Evolutionary conservation across 495 filamentous ascomycete genomes (phyloP).

Genomic region (Cercophora samala): DNA sequence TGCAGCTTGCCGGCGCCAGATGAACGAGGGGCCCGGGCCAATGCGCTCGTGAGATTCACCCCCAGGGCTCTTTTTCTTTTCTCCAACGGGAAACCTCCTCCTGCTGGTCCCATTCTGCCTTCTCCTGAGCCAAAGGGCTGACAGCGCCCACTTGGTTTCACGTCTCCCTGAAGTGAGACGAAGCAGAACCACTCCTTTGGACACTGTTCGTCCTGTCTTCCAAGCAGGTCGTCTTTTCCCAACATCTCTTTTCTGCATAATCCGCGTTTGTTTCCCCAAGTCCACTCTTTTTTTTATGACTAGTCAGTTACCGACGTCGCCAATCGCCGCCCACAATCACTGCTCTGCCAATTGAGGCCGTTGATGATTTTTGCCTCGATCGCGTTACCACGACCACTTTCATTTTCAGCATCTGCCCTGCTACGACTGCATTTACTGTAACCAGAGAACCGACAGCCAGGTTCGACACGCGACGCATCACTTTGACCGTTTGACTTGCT

Average conservation of each 20-base stretch:
- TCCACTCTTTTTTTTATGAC: conserved; percentile 3
- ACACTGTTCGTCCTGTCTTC: conserved; percentile 3
- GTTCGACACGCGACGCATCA: not conserved
- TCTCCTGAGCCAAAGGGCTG: conserved; percentile 9
- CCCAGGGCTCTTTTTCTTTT: conserved; percentile 12
- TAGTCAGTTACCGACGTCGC: conserved; percentile 2
- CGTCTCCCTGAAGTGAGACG: conserved; percentile 14
- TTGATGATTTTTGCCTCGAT: conserved; percentile 5
- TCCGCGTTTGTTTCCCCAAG: not conserved
- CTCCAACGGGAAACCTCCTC: conserved; percentile 1
- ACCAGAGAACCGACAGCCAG: not conserved
- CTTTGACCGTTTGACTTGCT: not conserved
- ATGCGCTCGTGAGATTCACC: conserved; percentile 13
- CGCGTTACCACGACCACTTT: not conserved
- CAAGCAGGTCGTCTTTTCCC: not conserved
- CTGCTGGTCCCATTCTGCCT: not conserved
- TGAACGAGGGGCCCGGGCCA: conserved; percentile 15
- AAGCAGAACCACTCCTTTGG: conserved; percentile 18
- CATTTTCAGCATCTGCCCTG: not conserved
- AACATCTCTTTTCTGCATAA: not conserved
- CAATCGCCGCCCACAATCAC: not conserved
- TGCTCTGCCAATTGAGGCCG: not conserved
- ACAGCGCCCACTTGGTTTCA: conserved; percentile 21
- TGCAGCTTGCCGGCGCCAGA: conserved; percentile 12
- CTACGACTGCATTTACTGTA: not conserved